Base-by-base conservation (phyloP, 148 eudicot genomes). In the Amaranthus cruentus region DNA sequence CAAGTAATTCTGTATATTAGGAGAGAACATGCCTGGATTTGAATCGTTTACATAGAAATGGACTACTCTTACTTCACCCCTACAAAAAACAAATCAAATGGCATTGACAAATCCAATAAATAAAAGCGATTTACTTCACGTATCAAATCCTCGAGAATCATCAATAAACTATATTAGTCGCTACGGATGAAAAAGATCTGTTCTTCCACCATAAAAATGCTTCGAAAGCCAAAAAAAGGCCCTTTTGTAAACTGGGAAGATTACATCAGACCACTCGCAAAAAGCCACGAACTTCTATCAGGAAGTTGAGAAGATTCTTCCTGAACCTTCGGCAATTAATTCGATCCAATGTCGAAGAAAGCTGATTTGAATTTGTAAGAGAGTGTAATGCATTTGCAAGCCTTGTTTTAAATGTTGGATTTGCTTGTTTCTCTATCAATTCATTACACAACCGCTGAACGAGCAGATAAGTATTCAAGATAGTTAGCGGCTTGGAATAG, bases 251-350 rank as follows among this genome's bases (percentile, higher is more conserved):
- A 50, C 8, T 49, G 43, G 66, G 14, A 71, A 28, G 44, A n/a
- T 28, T 47, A 15, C 38, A 72, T 88, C 83, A 95, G 48, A 87
- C 85, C 72, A 82, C 90, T 44, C 94, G 91, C 68, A 95, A 88
- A 75, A 95, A 95, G 28, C 96, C 98, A 63, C 96, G 92, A 73
- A 95, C 99, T 74, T 95, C 96, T 47, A 78, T 75, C 43, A 95
- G 90, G 79, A 95, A 95, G 47, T 72, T 78, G 68, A 82, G 88
- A 12, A 95, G 72, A 81, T 95, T 95, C 82, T 91, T 95, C 55
- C 99, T 79, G 86, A 95, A 95, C 80, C 86, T 86, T 84, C 87
- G 96, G 83, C 84, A 84, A 79, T 90, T 95, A 70, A 86, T 21
- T 4, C 99, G 96, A 75, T 90, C 99, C 67, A 92, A 91, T 57